A percentile compares a stretch with the other conserved stretches of the same genome.
Evolutionary conservation across 495 filamentous ascomycete species (phyloP).

Genomic region (Bacidia rubella): DNA sequence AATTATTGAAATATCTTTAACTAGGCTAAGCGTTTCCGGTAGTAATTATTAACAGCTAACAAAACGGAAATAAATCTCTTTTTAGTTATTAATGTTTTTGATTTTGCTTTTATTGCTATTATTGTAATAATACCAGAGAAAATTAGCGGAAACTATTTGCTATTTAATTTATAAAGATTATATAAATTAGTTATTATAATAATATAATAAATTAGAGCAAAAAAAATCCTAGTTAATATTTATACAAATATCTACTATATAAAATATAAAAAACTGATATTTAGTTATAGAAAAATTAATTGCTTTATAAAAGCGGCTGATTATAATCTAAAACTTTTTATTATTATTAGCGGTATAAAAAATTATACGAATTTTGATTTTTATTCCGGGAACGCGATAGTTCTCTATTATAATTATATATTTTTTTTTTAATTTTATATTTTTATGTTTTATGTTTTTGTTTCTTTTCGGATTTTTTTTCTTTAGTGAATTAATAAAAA

Average conservation of each 20-base stretch:
- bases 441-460: neutral
- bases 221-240: neutral
- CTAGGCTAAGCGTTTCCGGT: neutral
- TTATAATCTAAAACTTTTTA: neutral
- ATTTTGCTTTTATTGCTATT: neutral
- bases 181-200: neutral
- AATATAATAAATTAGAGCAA: neutral
- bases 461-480: neutral
- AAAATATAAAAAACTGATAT: neutral
- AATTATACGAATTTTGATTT: neutral
- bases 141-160: neutral
- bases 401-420: neutral
- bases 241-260: neutral
- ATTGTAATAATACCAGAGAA: neutral
- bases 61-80: neutral
- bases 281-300: neutral
- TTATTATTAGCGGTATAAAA: neutral
- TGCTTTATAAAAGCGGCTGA: neutral
- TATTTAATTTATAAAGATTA: neutral
- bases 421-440: constrained; percentile 1
- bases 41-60: neutral
- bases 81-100: neutral
- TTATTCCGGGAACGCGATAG: neutral
- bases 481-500: neutral
- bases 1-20: neutral